phyloP scores from a whole-genome alignment of 2,329 filamentous ascomycete species.

The Diaporthe batatas region DNA sequence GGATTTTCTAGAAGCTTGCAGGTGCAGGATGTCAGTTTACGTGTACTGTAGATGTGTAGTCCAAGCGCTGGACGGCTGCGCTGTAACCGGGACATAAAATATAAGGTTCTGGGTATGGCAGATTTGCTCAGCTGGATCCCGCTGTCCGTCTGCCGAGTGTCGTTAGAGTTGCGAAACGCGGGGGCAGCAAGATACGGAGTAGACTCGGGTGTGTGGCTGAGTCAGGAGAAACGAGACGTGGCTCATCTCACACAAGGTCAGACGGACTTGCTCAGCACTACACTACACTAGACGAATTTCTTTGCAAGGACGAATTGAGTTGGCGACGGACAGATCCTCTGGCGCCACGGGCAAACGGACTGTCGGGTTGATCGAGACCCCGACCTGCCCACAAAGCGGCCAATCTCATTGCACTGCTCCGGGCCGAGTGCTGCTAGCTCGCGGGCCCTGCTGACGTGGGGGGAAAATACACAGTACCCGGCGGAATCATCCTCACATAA shows the following conservation, averaged over 20 bases:
- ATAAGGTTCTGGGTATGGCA: not conserved
- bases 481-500: not conserved
- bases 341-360: constrained; percentile 3
- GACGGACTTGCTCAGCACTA: not conserved
- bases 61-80: not conserved
- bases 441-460: constrained; percentile 19
- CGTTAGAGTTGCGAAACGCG: constrained; percentile 4
- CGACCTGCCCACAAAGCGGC: constrained; percentile 42
- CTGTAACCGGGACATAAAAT: not conserved
- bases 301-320: not conserved
- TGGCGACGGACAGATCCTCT: constrained; percentile 3
- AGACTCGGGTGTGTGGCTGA: constrained; percentile 4
- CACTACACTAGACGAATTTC: not conserved
- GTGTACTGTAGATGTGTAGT: not conserved
- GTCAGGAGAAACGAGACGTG: not conserved
- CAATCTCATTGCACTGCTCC: not conserved
- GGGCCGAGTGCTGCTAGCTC: constrained; percentile 19
- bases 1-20: constrained; percentile 22
- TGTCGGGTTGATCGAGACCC: constrained; percentile 43
- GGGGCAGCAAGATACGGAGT: constrained; percentile 15
- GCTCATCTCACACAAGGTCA: constrained; percentile 13
- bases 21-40: not conserved
- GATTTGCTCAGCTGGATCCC: not conserved
- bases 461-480: not conserved
- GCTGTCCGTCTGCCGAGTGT: not conserved